Evolutionary conservation across 2,329 filamentous ascomycete species (phyloP), one percentile per base, ranked within the genome.

Genomic region (Colletotrichum camelliae): DNA sequence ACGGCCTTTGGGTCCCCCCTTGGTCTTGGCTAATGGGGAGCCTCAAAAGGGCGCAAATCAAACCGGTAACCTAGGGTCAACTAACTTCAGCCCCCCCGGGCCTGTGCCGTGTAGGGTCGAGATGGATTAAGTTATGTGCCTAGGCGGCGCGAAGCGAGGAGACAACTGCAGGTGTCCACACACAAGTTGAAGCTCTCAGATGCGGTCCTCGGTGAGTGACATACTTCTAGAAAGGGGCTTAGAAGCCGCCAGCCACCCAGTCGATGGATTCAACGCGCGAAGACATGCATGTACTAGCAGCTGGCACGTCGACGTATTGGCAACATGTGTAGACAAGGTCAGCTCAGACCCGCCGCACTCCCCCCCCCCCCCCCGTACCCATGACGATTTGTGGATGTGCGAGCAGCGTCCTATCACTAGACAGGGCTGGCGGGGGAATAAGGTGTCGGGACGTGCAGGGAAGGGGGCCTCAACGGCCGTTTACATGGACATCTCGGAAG

Each of bases 161-260:
- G 64, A 64, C 64, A 76, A 75, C 70, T 66, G 70, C 74, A 52
- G 37, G 58, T 69, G 74, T 69, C 74, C 64, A 60, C 65, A 60
- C 43, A 21, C 43, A 58, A 64, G 31, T 58, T 73, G 74, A 39
- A 74, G 29, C n/a, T 69, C 24, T 64, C 43, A 73, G 70, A 57
- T 21, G 73, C 64, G 48, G 31, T 55, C 61, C 70, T 76, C 66
- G 71, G 60, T 76, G 74, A 76, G 71, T 73, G 60, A 55, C 39
- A 70, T 68, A 39, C 64, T 74, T 76, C 74, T 74, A 70, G 74
- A 76, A 71, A 24, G 74, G 43, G 74, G 74, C 74, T 76, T 76
- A 69, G 74, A 74, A 76, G 27, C 16, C 67, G 71, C 71, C 71
- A 76, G 74, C 74, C 74, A 76, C 74, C 43, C 39, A 31, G 24